Conservation (phyloP, 2,329 filamentous ascomycete genomes). For the Elsinoe ampelina region DNA sequence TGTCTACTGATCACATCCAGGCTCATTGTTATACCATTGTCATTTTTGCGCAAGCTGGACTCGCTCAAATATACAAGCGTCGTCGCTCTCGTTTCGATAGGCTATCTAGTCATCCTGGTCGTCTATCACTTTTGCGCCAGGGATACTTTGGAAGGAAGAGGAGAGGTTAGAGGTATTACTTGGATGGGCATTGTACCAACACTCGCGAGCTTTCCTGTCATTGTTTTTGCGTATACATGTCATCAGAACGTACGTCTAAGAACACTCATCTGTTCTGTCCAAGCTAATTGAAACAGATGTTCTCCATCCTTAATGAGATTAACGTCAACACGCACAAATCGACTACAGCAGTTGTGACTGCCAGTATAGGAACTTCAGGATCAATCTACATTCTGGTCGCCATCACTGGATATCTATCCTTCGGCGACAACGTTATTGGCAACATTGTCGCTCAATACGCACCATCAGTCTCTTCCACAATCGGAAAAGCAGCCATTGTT, state of each 20-base stretch:
- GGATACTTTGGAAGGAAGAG: slow-evolving; percentile 65
- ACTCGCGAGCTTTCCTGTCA: slow-evolving; percentile 81
- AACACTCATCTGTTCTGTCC: neutral
- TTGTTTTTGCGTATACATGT: slow-evolving; percentile 98
- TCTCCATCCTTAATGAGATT: slow-evolving; percentile 95
- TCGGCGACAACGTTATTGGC: slow-evolving; percentile 77
- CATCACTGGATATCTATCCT: slow-evolving; percentile 91
- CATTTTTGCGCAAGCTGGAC: slow-evolving; percentile 82
- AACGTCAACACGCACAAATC: slow-evolving; percentile 70
- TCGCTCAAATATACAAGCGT: slow-evolving; percentile 96
- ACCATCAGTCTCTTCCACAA: slow-evolving; percentile 72
- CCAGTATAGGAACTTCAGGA: slow-evolving; percentile 83
- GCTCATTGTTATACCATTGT: slow-evolving; percentile 87
- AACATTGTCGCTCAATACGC: slow-evolving; percentile 92
- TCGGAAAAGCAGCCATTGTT: slow-evolving; percentile 91
- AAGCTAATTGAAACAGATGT: slow-evolving; percentile 58
- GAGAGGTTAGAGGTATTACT: slow-evolving; percentile 63
- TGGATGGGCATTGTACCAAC: slow-evolving; percentile 73
- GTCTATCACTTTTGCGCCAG: slow-evolving; percentile 79
- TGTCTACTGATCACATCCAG: slow-evolving; percentile 32
- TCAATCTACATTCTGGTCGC: slow-evolving; percentile 82
- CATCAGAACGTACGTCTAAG: slow-evolving; percentile 72
- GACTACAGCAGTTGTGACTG: slow-evolving; percentile 66
- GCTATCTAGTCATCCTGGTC: slow-evolving; percentile 85
- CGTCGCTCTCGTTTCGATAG: slow-evolving; percentile 82